Percentiles rank a stretch among this genome's conserved stretches.
Evolutionary conservation across 2,329 filamentous ascomycete species (phyloP).

Genomic region (Acephala macrosclerotiorum): DNA sequence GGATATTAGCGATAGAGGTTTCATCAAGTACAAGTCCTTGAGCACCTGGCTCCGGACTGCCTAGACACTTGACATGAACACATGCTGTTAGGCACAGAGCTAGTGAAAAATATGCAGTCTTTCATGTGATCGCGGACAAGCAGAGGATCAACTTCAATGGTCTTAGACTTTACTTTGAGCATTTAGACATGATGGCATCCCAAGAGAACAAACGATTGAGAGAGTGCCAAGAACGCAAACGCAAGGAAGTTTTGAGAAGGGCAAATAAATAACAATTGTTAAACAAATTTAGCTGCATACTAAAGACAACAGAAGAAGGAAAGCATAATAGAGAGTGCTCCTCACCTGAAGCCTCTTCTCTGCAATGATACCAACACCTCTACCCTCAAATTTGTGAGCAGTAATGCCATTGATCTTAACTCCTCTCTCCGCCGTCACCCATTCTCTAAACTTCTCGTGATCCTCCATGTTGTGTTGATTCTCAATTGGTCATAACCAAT

Average conservation of each 20-base stretch:
- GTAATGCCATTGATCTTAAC: slow-evolving; percentile 72
- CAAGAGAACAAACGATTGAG: neutral
- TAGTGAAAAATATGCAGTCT: neutral
- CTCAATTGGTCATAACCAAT: slow-evolving; percentile 9
- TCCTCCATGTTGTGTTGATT: slow-evolving; percentile 37
- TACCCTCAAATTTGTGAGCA: slow-evolving; percentile 71
- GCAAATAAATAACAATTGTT: too few relatives aligned
- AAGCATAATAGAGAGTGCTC: neutral
- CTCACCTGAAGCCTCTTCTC: slow-evolving; percentile 69
- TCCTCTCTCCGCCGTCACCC: slow-evolving; percentile 67
- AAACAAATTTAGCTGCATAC: too few relatives aligned
- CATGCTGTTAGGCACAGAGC: too few relatives aligned
- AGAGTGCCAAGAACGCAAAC: neutral
- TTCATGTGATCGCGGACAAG: neutral
- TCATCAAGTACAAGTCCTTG: too few relatives aligned
- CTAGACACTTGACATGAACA: too few relatives aligned
- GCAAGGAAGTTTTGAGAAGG: too few relatives aligned
- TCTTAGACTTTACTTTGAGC: neutral
- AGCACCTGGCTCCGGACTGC: too few relatives aligned
- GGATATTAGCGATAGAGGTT: too few relatives aligned
- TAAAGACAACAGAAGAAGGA: neutral
- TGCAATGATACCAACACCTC: slow-evolving; percentile 81
- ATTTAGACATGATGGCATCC: neutral
- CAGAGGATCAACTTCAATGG: neutral
- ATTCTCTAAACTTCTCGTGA: slow-evolving; percentile 66